These are phyloP conservation scores for Candida sanyaensis DNA, from an alignment of 1,139 yeast genomes.

Conservation along the genomic window DNA sequence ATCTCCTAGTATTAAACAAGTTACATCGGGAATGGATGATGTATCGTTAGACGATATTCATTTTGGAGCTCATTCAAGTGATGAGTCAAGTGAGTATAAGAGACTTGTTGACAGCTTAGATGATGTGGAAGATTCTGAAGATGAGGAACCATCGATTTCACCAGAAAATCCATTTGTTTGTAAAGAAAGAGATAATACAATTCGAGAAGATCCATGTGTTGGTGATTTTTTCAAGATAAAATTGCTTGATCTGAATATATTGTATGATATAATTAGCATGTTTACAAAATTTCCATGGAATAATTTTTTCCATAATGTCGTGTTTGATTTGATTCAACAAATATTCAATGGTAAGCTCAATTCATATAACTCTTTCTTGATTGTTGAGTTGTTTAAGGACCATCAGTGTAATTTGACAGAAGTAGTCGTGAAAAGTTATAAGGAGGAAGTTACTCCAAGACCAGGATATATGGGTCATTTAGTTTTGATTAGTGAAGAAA, in stretches of 20 bases:
- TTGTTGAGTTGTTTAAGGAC: conserved; percentile 40
- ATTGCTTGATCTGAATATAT: conserved; percentile 41
- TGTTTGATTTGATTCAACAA: conserved; percentile 50
- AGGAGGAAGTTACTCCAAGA: conserved; percentile 26
- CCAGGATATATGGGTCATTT: conserved; percentile 54
- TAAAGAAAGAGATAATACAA: conserved; percentile 31
- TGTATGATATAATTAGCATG: conserved; percentile 34
- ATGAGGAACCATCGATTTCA: conserved; percentile 49
- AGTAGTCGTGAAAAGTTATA: conserved; percentile 34
- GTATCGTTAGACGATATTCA: conserved; percentile 39
- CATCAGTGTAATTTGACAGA: conserved; percentile 35
- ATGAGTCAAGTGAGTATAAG: conserved; percentile 10
- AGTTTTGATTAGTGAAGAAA: conserved; percentile 49
- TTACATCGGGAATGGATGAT: conserved; percentile 41
- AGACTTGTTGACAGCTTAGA: conserved; percentile 22
- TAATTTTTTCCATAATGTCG: conserved; percentile 52
- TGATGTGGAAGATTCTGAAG: conserved; percentile 42
- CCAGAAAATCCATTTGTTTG: conserved; percentile 52
- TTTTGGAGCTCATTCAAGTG: conserved; percentile 14
- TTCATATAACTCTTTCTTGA: conserved; percentile 49
- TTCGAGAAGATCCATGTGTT: conserved; percentile 39
- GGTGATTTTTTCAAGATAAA: conserved; percentile 49
- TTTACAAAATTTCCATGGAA: conserved; percentile 49
- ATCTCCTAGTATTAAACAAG: conserved; percentile 20
- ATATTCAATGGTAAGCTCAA: conserved; percentile 51